Conservation (phyloP, 2,329 filamentous ascomycete species). For the Simplicillium sp. region DNA sequence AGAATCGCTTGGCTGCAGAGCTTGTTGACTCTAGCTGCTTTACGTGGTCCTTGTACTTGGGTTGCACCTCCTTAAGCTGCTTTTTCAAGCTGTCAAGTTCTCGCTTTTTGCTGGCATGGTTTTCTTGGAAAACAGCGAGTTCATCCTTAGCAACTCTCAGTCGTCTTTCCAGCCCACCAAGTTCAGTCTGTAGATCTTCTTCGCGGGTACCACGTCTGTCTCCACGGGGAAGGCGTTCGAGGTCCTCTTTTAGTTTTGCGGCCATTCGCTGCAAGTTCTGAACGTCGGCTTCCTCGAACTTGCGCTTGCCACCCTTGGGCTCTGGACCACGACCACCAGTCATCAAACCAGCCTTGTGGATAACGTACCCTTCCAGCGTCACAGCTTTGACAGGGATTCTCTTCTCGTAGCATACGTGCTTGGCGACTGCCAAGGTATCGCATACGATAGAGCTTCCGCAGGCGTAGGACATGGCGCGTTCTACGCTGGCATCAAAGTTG, state of each 20-base stretch:
- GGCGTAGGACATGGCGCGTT: conserved; percentile 88
- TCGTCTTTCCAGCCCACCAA: conserved; percentile 70
- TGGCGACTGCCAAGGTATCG: conserved; percentile 77
- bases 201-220: conserved; percentile 70
- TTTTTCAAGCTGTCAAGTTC: conserved; percentile 65
- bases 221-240: conserved; percentile 69
- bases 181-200: conserved; percentile 69
- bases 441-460: conserved; percentile 94
- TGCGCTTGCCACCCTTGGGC: conserved; percentile 63
- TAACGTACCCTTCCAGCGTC: conserved; percentile 88
- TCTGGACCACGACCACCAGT: conserved; percentile 82
- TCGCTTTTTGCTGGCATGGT: conserved; percentile 73
- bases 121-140: conserved; percentile 67
- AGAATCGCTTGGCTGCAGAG: conserved; percentile 40
- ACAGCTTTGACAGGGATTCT: conserved; percentile 88
- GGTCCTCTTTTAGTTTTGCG: conserved; percentile 66
- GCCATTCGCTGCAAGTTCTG: conserved; percentile 72
- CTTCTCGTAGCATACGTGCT: conserved; percentile 78
- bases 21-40: conserved; percentile 53
- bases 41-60: conserved; percentile 67
- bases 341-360: conserved; percentile 94
- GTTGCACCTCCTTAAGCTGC: conserved; percentile 66
- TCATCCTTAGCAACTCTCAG: conserved; percentile 66
- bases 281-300: conserved; percentile 84
- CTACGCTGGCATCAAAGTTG: conserved; percentile 79